Evolutionary conservation across 345 rosid species (phyloP).

Genomic region (Salix suchowensis): DNA sequence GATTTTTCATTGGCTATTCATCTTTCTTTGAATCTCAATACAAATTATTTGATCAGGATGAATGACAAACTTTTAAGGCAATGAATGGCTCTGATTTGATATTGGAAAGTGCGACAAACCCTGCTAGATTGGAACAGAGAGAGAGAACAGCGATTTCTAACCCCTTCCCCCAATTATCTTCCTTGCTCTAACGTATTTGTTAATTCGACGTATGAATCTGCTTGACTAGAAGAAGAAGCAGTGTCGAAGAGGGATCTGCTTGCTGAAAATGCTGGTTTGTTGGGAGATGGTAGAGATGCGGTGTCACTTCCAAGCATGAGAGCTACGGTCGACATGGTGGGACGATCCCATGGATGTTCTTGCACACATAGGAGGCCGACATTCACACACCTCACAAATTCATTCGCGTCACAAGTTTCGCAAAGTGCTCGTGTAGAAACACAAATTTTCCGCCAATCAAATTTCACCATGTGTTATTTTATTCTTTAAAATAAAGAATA

Average conservation of each 20-base stretch:
- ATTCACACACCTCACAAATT: conserved; percentile 20
- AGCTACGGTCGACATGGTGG: conserved; percentile 24
- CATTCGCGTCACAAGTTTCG: conserved; percentile 1
- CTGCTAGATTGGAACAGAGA: neutral
- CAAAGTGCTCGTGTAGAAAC: neutral
- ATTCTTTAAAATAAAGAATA: too few relatives aligned
- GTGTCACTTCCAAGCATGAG: conserved; percentile 19
- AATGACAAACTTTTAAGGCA: too few relatives aligned
- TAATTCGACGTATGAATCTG: neutral
- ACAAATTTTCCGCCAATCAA: too few relatives aligned
- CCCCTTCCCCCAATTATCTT: neutral
- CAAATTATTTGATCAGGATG: too few relatives aligned
- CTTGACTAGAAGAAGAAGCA: conserved; percentile 8
- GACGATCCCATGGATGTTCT: conserved; percentile 32
- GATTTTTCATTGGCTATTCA: too few relatives aligned
- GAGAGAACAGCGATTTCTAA: neutral
- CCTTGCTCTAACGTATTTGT: neutral
- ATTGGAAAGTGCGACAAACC: neutral
- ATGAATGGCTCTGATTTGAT: too few relatives aligned
- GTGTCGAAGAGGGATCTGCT: neutral
- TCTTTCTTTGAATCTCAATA: too few relatives aligned
- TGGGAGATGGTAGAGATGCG: conserved; percentile 21
- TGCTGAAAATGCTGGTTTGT: conserved; percentile 25
- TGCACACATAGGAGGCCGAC: conserved; percentile 30
- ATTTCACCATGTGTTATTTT: too few relatives aligned